These are phyloP conservation scores for Rhizopogon rudus DNA, from an alignment of 768 basidiomycete species.

Conservation along the genomic window DNA sequence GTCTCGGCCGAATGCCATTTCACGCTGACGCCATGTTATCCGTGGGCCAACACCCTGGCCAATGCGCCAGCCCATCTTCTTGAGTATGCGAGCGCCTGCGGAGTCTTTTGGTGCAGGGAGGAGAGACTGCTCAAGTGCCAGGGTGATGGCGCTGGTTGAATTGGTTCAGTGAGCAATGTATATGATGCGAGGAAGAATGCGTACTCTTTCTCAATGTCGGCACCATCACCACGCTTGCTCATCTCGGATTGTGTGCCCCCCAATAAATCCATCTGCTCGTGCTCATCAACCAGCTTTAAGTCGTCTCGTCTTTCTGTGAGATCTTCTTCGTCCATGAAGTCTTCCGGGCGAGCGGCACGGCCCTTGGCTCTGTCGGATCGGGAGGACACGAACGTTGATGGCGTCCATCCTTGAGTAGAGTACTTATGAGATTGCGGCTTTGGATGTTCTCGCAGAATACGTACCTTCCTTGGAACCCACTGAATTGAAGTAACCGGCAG, in stretches of 20 bases:
- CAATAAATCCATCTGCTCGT: slow-evolving; percentile 69
- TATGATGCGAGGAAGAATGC: not conserved
- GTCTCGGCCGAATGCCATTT: slow-evolving; percentile 58
- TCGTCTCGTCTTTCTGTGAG: slow-evolving; percentile 75
- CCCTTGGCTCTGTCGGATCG: slow-evolving; percentile 67
- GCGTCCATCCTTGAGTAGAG: slow-evolving; percentile 79
- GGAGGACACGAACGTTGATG: slow-evolving; percentile 90
- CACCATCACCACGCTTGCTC: slow-evolving; percentile 19
- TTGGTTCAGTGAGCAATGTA: not conserved
- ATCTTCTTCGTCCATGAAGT: slow-evolving; percentile 99
- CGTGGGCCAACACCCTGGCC: slow-evolving; percentile 95
- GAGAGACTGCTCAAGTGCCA: slow-evolving; percentile 59
- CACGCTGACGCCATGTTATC: slow-evolving; percentile 70
- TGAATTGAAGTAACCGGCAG: slow-evolving; percentile 94
- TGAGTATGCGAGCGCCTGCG: slow-evolving; percentile 78
- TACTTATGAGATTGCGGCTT: not conserved
- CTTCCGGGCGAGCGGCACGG: slow-evolving; percentile 66
- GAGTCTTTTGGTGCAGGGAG: slow-evolving; percentile 76
- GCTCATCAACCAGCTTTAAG: slow-evolving; percentile 70
- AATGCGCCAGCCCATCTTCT: slow-evolving; percentile 92
- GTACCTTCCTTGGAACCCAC: slow-evolving; percentile 94
- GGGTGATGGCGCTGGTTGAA: slow-evolving; percentile 50
- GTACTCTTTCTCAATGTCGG: slow-evolving; percentile 35
- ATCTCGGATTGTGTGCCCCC: slow-evolving; percentile 51
- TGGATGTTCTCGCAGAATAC: slow-evolving; percentile 7